Evolutionary conservation across 2,329 filamentous ascomycete genomes (phyloP).

Genomic region (Penicillium griseofulvum): DNA sequence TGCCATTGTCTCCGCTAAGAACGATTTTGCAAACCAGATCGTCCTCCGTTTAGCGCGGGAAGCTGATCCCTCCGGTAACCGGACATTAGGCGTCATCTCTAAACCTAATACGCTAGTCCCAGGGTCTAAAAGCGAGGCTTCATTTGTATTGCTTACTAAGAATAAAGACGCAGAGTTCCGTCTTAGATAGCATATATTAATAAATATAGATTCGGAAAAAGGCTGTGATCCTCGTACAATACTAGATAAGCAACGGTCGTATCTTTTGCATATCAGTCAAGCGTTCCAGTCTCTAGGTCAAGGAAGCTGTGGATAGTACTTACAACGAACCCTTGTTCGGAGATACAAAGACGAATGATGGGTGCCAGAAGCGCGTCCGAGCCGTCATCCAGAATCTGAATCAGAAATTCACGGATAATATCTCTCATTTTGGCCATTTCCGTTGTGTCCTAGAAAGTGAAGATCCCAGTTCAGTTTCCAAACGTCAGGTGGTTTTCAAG

Average conservation of each 20-base stretch:
- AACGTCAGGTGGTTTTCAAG: slow-evolving; percentile 12
- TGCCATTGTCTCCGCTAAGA: slow-evolving; percentile 47
- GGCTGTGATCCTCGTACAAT: slow-evolving; percentile 24
- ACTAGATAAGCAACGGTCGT: slow-evolving; percentile 22
- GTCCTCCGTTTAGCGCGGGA: slow-evolving; percentile 39
- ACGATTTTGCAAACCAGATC: slow-evolving; percentile 44
- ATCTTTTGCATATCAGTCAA: slow-evolving; percentile 39
- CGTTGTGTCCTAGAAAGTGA: slow-evolving; percentile 1
- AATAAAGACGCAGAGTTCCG: slow-evolving; percentile 46
- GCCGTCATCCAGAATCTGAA: slow-evolving; percentile 31
- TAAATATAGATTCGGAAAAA: slow-evolving; percentile 46
- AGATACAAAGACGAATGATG: slow-evolving; percentile 16
- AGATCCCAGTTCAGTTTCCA: not conserved
- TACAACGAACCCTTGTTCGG: slow-evolving; percentile 37
- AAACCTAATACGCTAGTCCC: slow-evolving; percentile 44
- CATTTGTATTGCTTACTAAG: slow-evolving; percentile 40
- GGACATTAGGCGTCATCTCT: slow-evolving; percentile 49
- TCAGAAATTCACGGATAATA: slow-evolving; percentile 20
- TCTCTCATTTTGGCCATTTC: slow-evolving; percentile 12
- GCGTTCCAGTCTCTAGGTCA: slow-evolving; percentile 38
- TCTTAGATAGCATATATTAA: slow-evolving; percentile 52
- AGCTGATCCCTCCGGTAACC: slow-evolving; percentile 29
- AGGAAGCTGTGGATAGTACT: slow-evolving; percentile 31
- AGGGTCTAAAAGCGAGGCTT: slow-evolving; percentile 38
- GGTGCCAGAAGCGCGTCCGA: slow-evolving; percentile 32